Base-by-base conservation (phyloP, 2,329 filamentous ascomycete genomes). In the Malbranchea cinnamomea region DNA sequence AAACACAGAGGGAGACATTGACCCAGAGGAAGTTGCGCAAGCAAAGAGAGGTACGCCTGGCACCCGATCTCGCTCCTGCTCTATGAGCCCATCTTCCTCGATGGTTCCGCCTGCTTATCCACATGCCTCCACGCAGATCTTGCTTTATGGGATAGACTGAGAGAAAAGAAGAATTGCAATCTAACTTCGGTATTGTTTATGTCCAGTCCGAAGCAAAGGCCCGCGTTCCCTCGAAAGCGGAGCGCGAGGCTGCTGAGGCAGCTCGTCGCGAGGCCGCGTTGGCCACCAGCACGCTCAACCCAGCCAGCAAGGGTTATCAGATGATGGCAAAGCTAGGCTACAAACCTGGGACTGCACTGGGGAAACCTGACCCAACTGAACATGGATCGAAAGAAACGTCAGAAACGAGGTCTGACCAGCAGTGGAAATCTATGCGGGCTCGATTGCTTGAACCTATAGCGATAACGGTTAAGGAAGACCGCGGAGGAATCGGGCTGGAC, bases 311-410 rank as follows among this genome's bases (percentile, higher is more conserved):
- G 50, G 89, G 87, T 2, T 72, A 91, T 37, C 74, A 81, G 40
- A 94, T 98, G 83, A 93, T 98, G 85, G 78, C 82, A 13, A 87
- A 82, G 54, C 81, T 98, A 66, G 89, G 89, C 1, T 98, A 91
- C 59, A 77, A 73, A 34, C 63, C 71, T 12, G 84, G 85, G 14
- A 73, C 71, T 20, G 67, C 74, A 0, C 61, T 95, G 3, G 89
- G 89, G 1, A 72, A 68, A 42, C 60, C 63, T n/a, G 57, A 57
- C 6, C 54, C 57, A 15, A 37, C 48, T n/a, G 45, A 43, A 8
- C 44, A 46, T 20, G 32, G 28, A n/a, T 32, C 33, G 5, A 19
- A 29, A 10, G 36, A 34, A 6, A 37, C 35, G 21, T 40, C 29
- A 17, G 35, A 44, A 39, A 42, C 43, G 23, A 41, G 57, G 28